Evolutionary conservation across 2,329 filamentous ascomycete genomes (phyloP).

Genomic region (Exophiala dermatitidis): DNA sequence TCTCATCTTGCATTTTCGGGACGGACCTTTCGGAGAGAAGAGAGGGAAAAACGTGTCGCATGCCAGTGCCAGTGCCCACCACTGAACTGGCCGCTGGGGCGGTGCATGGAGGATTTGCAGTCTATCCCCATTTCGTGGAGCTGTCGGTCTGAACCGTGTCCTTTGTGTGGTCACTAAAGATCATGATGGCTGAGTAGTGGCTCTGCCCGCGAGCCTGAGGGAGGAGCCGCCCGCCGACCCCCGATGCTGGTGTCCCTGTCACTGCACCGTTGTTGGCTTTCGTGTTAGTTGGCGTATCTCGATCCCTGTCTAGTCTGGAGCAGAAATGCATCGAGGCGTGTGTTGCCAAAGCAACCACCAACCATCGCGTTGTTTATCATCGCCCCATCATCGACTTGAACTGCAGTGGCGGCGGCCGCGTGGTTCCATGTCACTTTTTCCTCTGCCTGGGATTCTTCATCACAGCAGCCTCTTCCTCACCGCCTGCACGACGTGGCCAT

Average conservation of each 20-base stretch:
- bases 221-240: neutral
- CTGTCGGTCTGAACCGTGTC: too few species aligned
- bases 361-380: conserved; percentile 19
- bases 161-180: neutral
- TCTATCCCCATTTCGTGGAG: too few species aligned
- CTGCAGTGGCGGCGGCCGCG: too few species aligned
- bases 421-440: conserved; percentile 2
- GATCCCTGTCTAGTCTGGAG: neutral
- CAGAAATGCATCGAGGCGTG: neutral
- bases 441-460: conserved; percentile 7
- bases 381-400: neutral
- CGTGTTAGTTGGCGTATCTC: neutral
- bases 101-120: too few species aligned
- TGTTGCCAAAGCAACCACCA: conserved; percentile 20
- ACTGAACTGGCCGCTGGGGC: too few species aligned
- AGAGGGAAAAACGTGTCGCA: too few species aligned
- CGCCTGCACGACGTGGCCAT: conserved; percentile 12
- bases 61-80: too few species aligned
- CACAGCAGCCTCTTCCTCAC: conserved; percentile 12
- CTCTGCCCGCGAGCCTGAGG: neutral
- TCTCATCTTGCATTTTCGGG: conserved; percentile 14
- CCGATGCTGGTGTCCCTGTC: neutral
- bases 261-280: neutral
- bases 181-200: neutral
- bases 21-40: conserved; percentile 7